Conservation (phyloP, 176 grass and related monocot species). For the Musa acuminata region DNA sequence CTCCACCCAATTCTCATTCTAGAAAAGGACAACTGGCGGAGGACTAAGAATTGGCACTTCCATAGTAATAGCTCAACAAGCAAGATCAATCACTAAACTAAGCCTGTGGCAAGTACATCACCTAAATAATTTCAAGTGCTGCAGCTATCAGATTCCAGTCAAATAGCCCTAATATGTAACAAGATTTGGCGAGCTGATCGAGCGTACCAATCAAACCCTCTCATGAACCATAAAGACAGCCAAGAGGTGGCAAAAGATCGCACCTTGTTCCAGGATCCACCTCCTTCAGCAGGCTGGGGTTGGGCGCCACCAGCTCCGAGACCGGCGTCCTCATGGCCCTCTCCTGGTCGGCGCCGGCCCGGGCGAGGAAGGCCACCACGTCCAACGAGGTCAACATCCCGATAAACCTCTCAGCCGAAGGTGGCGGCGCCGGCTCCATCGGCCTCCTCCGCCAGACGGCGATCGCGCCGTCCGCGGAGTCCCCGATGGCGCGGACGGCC, state of each 20-base stretch:
- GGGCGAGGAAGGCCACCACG: slow-evolving; percentile 61
- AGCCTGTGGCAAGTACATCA: background rate
- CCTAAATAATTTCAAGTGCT: background rate
- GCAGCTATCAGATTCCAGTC: too few relatives aligned
- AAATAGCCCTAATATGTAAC: too few relatives aligned
- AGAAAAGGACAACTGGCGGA: background rate
- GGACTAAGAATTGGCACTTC: background rate
- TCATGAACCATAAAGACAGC: background rate
- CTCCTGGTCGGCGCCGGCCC: slow-evolving; percentile 36
- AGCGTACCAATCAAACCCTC: background rate
- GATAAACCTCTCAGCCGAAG: slow-evolving; percentile 47
- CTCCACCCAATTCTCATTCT: background rate
- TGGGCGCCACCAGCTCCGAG: slow-evolving; percentile 47
- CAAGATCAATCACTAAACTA: background rate
- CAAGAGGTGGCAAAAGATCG: background rate
- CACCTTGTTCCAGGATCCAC: slow-evolving; percentile 94
- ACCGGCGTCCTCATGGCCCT: slow-evolving; percentile 29
- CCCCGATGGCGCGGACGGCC: slow-evolving; percentile 55
- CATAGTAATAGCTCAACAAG: background rate
- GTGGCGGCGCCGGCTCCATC: slow-evolving; percentile 22
- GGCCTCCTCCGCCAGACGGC: slow-evolving; percentile 43
- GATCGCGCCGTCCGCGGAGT: slow-evolving; percentile 59
- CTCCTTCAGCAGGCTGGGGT: slow-evolving; percentile 56
- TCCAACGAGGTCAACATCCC: slow-evolving; percentile 87
- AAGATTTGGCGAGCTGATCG: background rate